Evolutionary conservation across 768 basidiomycete species (phyloP).

Genomic region (Amanita exitialis): DNA sequence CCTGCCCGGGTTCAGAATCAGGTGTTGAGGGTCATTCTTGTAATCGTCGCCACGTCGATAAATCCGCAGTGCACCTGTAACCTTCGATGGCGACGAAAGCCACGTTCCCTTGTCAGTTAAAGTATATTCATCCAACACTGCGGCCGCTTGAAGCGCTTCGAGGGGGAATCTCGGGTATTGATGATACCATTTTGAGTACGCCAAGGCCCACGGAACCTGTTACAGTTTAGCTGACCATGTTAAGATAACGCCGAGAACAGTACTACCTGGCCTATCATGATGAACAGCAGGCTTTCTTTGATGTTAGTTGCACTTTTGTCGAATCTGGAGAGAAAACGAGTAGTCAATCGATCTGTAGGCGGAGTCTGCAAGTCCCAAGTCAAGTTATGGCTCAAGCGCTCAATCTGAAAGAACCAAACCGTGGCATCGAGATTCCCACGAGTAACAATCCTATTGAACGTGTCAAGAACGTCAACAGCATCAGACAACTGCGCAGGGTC

Average conservation of each 20-base stretch:
- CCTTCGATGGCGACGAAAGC: slow-evolving; percentile 27
- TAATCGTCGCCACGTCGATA: slow-evolving; percentile 34
- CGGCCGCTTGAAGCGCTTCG: slow-evolving; percentile 37
- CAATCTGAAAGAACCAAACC: slow-evolving; percentile 28
- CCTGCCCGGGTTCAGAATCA: slow-evolving; percentile 37
- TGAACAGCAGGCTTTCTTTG: slow-evolving; percentile 41
- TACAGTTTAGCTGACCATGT: not conserved
- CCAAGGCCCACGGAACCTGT: slow-evolving; percentile 46
- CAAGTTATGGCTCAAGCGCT: not conserved
- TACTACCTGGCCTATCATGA: slow-evolving; percentile 34
- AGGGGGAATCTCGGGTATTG: slow-evolving; percentile 44
- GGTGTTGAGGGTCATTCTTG: slow-evolving; percentile 20
- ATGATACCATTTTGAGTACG: slow-evolving; percentile 50
- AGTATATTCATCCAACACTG: slow-evolving; percentile 40
- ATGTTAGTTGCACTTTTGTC: slow-evolving; percentile 55
- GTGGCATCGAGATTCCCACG: slow-evolving; percentile 31
- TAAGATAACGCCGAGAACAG: not conserved
- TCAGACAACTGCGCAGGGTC: slow-evolving; percentile 33
- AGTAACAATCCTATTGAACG: slow-evolving; percentile 38
- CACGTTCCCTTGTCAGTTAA: slow-evolving; percentile 41
- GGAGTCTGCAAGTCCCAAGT: slow-evolving; percentile 13
- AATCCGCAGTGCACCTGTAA: slow-evolving; percentile 22
- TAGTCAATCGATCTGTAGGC: slow-evolving; percentile 21
- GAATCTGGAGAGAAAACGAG: slow-evolving; percentile 44
- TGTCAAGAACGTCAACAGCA: slow-evolving; percentile 23